phyloP scores from a whole-genome alignment of 2,329 filamentous ascomycete species.

The Trichoderma koningiopsis region DNA sequence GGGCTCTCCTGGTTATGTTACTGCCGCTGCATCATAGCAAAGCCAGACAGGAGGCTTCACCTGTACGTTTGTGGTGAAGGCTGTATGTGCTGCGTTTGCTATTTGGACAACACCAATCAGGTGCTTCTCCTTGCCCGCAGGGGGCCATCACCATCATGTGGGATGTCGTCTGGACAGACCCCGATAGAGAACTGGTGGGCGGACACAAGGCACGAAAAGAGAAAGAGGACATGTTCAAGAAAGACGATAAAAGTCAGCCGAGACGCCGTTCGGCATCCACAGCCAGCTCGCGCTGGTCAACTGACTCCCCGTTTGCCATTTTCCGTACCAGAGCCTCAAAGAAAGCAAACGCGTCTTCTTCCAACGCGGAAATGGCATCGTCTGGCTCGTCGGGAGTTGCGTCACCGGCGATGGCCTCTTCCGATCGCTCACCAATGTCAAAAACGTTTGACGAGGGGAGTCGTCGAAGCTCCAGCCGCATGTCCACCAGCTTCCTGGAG shows the following conservation, averaged over 20 bases:
- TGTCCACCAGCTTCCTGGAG: constrained; percentile 20
- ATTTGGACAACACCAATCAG: background rate
- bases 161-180: constrained; percentile 61
- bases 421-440: constrained; percentile 33
- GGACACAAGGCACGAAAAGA: constrained; percentile 56
- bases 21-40: constrained; percentile 23
- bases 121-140: constrained; percentile 15
- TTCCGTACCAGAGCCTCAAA: constrained; percentile 44
- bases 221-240: constrained; percentile 30
- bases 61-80: constrained; percentile 1
- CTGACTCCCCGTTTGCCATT: constrained; percentile 46
- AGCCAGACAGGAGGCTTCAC: background rate
- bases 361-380: constrained; percentile 28
- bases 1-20: constrained; percentile 20
- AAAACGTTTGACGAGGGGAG: constrained; percentile 33
- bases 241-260: constrained; percentile 32
- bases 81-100: background rate
- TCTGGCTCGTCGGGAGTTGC: constrained; percentile 32
- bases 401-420: constrained; percentile 34
- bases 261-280: constrained; percentile 45
- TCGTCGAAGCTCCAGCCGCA: constrained; percentile 32
- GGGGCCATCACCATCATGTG: constrained; percentile 48
- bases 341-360: constrained; percentile 30
- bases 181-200: constrained; percentile 54
- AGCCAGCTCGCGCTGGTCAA: constrained; percentile 47